Evolutionary conservation across 129 eudicot genomes (phyloP), one percentile per base, ranked within the genome.

Genomic region (Sambucus nigra): DNA sequence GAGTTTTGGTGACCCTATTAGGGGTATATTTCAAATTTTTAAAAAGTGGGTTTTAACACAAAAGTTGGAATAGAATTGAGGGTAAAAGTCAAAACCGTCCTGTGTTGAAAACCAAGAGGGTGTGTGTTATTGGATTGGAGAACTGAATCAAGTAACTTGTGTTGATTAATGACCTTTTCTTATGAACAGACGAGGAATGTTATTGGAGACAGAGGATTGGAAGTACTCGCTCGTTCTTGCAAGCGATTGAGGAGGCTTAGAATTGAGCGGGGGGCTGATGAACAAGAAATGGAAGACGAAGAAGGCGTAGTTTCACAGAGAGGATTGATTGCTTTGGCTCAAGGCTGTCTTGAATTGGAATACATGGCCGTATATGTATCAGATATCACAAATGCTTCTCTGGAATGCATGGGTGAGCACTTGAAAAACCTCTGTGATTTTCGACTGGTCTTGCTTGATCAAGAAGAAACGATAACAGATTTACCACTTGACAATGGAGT

Each of bases 401-500:
- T 71, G 18, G 57, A 51, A 41, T 42, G 51, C 54, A 58, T 71
- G 47, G 76, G 76, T 7, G n/a, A 53, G 6, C 42, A 64, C 47
- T 19, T 64, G 57, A 64, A 64, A 33, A 71, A 71, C 2, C 57
- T 71, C 10, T 28, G 23, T 25, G 71, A 71, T 58, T 71, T 71
- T 47, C 71, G 76, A 26, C 31, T 71, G 53, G 71, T 71, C 24
- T 64, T 71, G 26, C 71, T 71, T 23, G 76, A 71, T 17, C 51
- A 8, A 38, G 67, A 71, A 33, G 71, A 65, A 21, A 28, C 7
- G 24, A 57, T 71, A 14, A 49, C 66, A 11, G 71, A 71, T 25
- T 31, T 64, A 29, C 71, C 71, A 10, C 71, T 71, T 17, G 76
- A 71, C 48, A 51, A 57, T 51, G 76, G 76, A 44, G 76, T 71